phyloP scores from a whole-genome alignment of 78 protist genomes.

The Dictyostelium purpureum region DNA sequence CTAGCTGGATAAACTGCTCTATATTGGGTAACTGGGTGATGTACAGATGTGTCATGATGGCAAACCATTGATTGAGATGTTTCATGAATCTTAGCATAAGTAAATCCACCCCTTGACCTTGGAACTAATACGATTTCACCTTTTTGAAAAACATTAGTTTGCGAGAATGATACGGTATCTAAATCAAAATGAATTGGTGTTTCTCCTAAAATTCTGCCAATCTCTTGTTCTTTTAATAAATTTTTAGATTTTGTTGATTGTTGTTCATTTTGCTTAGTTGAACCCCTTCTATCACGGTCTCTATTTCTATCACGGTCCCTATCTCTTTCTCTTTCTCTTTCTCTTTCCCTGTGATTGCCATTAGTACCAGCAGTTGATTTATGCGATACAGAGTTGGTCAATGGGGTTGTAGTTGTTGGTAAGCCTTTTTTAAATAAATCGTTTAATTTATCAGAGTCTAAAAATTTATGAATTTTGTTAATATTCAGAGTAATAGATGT shows the following conservation, averaged over 20 bases:
- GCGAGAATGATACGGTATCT: slow-evolving; percentile 56
- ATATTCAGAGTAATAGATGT: background rate
- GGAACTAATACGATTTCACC: slow-evolving; percentile 71
- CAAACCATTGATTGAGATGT: background rate
- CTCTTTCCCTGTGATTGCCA: background rate
- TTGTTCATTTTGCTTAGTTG: background rate
- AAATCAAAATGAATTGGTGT: slow-evolving; percentile 50
- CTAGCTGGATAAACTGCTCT: slow-evolving; percentile 69
- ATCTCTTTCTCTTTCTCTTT: background rate
- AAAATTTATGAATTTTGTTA: background rate
- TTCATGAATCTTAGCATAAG: slow-evolving; percentile 38
- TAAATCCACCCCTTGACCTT: slow-evolving; percentile 71
- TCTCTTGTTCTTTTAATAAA: background rate
- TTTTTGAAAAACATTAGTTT: slow-evolving; percentile 15
- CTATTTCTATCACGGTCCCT: background rate
- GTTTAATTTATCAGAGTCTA: slow-evolving; percentile 59
- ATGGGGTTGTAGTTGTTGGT: background rate
- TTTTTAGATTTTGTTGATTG: background rate
- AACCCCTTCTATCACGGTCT: background rate
- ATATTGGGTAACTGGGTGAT: slow-evolving; percentile 53
- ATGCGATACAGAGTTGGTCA: background rate
- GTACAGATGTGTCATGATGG: slow-evolving; percentile 56
- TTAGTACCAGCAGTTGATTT: background rate
- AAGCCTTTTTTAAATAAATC: slow-evolving; percentile 14
- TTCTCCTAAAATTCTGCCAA: slow-evolving; percentile 47